Evolutionary conservation across 108 stramenopile genomes (phyloP).

Genomic region (Hondaea fermentalgiana): DNA sequence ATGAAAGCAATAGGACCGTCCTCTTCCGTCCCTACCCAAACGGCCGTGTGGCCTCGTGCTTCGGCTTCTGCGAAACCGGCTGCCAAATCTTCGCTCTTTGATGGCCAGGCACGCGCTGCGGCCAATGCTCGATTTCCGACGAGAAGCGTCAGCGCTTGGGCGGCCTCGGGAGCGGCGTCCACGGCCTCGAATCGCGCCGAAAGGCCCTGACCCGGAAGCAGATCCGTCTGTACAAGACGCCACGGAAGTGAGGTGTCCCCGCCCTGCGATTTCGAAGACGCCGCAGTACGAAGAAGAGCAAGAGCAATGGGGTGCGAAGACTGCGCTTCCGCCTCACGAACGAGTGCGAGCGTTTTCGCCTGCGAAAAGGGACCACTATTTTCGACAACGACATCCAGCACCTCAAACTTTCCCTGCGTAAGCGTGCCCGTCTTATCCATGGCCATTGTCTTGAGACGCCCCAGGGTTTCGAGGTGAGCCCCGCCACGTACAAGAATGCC

Average conservation of each 20-base stretch:
- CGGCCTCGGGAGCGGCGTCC: no score
- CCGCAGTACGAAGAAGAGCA: neutral
- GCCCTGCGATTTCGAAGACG: neutral
- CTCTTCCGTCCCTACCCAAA: neutral
- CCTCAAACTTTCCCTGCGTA: slow-evolving; percentile 62
- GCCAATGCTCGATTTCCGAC: neutral
- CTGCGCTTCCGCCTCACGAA: neutral
- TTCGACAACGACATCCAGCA: neutral
- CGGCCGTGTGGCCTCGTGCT: neutral
- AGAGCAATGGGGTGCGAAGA: neutral
- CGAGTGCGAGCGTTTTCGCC: neutral
- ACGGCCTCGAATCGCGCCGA: neutral
- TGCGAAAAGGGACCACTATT: neutral
- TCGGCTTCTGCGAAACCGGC: neutral
- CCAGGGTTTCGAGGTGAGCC: slow-evolving; percentile 60
- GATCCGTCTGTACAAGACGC: neutral
- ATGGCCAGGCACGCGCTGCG: neutral
- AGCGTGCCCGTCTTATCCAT: slow-evolving; percentile 83
- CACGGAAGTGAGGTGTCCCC: neutral
- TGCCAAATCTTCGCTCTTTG: neutral
- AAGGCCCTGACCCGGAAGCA: neutral
- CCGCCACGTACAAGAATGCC: slow-evolving; percentile 79
- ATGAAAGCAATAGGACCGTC: neutral
- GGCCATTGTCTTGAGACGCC: slow-evolving; percentile 60
- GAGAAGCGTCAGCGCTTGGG: neutral